These are phyloP conservation scores for Arabidopsis thaliana DNA, from an alignment of 345 rosid species.

Conservation along the genomic window DNA sequence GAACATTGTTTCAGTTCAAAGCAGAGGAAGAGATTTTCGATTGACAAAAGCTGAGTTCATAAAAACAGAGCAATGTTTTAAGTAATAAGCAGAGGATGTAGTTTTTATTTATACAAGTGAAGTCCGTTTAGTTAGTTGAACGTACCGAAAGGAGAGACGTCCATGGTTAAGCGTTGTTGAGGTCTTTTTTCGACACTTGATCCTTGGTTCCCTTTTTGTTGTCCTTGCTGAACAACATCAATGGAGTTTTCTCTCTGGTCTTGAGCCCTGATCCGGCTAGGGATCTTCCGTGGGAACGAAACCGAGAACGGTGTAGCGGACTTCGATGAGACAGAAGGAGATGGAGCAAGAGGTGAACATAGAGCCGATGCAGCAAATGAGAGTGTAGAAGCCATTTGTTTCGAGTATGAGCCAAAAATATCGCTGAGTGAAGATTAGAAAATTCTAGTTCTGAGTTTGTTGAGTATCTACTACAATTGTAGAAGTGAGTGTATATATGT, in stretches of 20 bases:
- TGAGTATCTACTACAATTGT: background rate
- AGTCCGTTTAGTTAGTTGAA: background rate
- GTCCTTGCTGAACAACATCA: conserved; percentile 58
- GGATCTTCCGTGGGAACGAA: conserved; percentile 39
- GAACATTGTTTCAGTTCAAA: background rate
- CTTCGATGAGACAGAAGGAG: conserved; percentile 11
- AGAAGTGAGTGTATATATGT: background rate
- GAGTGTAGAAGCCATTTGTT: conserved; percentile 53
- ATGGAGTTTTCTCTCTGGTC: conserved; percentile 53
- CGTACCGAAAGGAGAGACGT: conserved; percentile 75
- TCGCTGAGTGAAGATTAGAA: background rate
- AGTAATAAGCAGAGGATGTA: no score
- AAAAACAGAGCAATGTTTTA: no score
- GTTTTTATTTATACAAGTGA: no score
- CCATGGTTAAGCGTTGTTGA: conserved; percentile 49
- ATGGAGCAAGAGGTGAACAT: conserved; percentile 34
- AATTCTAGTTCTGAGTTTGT: background rate
- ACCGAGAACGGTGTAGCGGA: conserved; percentile 39
- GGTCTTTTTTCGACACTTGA: conserved; percentile 57
- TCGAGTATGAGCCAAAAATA: background rate
- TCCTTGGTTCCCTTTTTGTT: conserved; percentile 46
- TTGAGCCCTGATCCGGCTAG: conserved; percentile 48
- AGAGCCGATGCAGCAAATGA: conserved; percentile 42
- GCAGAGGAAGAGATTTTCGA: background rate
- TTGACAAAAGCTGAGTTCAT: background rate